Evolutionary conservation across 164 flowering plant species (phyloP), one percentile per base, ranked within the genome.

Genomic region (Piper longum): DNA sequence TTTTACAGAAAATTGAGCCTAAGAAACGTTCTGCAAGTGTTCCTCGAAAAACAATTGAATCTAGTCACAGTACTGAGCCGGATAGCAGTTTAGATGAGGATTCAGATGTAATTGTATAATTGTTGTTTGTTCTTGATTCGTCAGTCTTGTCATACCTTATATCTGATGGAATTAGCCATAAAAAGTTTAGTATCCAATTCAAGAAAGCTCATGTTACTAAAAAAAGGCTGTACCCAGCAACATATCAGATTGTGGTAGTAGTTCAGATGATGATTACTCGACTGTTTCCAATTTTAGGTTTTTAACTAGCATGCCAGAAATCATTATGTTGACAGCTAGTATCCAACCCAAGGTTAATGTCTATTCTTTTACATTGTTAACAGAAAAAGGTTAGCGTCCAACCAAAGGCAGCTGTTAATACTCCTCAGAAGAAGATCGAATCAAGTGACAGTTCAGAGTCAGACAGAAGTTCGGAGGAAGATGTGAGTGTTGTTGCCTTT

Each of bases 371-470:
- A 48, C 12, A 9, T 48, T 2, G 14, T 48, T 48, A 9, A 14
- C 52, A 48, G 52, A 48, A 48, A n/a, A 74, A 76, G 65, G 75
- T 5, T 48, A 56, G 42, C 4, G 60, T 61, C 62, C 59, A 64
- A 4, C 41, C 70, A 17, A 73, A 68, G 57, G 74, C 64, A 60
- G 74, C 65, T 5, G 2, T 69, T 62, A 61, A 57, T 16, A 62
- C 64, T 6, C 12, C 72, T n/a, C 70, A 73, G 65, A 77, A 77
- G 77, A 69, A 77, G 61, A 65, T 55, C 2, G 73, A 71, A 54
- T 75, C 75, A 14, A 72, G 75, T 69, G 72, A 61, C 64, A 66
- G 54, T 63, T 66, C 70, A 39, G 73, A 69, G 51, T 60, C 69
- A 9, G 73, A 74, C 48, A 57, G 48, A 52, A 62, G 73, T 67